phyloP scores from a whole-genome alignment of 352 stramenopile species.

The Globisporangium lucens region DNA sequence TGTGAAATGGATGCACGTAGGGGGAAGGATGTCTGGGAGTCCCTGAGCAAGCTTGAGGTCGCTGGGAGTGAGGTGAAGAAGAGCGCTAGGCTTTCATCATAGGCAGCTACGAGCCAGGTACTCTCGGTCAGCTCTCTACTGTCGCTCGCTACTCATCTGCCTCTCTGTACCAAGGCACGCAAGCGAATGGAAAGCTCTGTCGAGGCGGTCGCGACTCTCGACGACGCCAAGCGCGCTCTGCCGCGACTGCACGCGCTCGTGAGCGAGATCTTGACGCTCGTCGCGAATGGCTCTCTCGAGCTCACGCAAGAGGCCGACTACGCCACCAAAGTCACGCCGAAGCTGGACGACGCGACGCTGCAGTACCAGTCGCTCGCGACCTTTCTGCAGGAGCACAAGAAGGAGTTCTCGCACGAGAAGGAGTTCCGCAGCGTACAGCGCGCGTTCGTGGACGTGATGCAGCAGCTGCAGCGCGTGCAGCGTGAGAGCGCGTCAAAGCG shows the following conservation, averaged over 20 bases:
- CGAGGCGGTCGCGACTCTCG: conserved; percentile 36
- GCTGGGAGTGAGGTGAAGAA: too few relatives aligned
- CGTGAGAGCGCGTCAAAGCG: conserved; percentile 44
- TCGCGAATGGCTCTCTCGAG: conserved; percentile 25
- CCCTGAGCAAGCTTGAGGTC: too few relatives aligned
- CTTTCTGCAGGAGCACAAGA: conserved; percentile 64
- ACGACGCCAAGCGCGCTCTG: conserved; percentile 38
- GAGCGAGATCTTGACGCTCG: conserved; percentile 28
- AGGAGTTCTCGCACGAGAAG: conserved; percentile 41
- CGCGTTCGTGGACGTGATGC: conserved; percentile 61
- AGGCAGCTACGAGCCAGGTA: not conserved
- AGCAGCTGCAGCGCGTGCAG: conserved; percentile 67
- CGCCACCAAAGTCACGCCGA: conserved; percentile 33
- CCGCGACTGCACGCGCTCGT: conserved; percentile 36
- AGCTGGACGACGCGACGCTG: conserved; percentile 49
- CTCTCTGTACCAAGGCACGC: not conserved
- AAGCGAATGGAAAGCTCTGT: conserved; percentile 6
- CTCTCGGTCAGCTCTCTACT: not conserved
- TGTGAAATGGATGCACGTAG: too few relatives aligned
- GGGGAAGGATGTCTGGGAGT: too few relatives aligned
- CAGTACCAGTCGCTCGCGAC: conserved; percentile 62
- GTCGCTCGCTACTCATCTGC: too few relatives aligned
- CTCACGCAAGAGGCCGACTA: conserved; percentile 63
- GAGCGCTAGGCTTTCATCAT: too few relatives aligned
- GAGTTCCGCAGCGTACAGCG: conserved; percentile 54